Conservation (phyloP, 2,329 filamentous ascomycete genomes). For the Bipolaris victoriae region DNA sequence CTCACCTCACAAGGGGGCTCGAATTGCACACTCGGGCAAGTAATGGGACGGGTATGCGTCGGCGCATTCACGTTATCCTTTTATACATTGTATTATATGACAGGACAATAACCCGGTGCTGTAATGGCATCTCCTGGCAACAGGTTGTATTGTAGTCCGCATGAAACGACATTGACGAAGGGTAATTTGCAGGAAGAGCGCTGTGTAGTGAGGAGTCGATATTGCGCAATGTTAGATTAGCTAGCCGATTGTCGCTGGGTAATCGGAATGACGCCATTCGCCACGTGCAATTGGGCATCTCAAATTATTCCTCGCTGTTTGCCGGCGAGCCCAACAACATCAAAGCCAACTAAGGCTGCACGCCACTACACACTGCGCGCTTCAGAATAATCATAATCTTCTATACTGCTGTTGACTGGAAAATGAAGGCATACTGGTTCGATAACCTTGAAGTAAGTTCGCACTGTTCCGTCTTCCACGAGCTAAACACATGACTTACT, state of each 20-base stretch:
- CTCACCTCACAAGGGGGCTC: not conserved
- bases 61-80: conserved; percentile 3
- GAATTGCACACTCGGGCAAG: conserved; percentile 2
- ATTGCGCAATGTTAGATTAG: not conserved
- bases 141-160: conserved; percentile 2
- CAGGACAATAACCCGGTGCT: conserved; percentile 1
- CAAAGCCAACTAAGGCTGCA: conserved; percentile 4
- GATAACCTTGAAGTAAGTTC: conserved; percentile 66
- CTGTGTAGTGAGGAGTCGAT: not conserved
- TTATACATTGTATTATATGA: conserved; percentile 8
- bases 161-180: not conserved
- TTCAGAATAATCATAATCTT: not conserved
- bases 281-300: conserved; percentile 30
- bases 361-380: not conserved
- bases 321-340: conserved; percentile 5
- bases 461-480: not conserved
- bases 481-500: conserved; percentile 25
- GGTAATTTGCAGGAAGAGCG: not conserved
- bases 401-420: not conserved
- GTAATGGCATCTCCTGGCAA: not conserved
- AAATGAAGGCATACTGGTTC: conserved; percentile 74
- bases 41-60: conserved; percentile 1
- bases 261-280: conserved; percentile 39
- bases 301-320: conserved; percentile 11
- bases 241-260: conserved; percentile 24